A percentile compares a stretch with the other conserved stretches of the same genome.
Conservation (phyloP, 139 green algal species). For the Tetradesmus lagerheimii region DNA sequence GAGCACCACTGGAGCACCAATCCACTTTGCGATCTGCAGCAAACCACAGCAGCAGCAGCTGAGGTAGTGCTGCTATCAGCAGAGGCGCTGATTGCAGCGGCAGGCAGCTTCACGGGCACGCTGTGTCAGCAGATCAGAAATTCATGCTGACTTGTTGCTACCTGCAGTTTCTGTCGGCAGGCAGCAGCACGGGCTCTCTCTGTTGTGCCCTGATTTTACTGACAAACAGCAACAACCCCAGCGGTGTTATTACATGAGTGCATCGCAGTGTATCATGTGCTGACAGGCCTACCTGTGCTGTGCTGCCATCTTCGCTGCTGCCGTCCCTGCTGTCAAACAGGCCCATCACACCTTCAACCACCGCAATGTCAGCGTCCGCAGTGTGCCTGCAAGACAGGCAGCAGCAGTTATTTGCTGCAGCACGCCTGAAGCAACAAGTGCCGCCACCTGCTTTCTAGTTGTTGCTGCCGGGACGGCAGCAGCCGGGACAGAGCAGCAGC, state of each 20-base stretch:
- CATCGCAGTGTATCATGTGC: neutral
- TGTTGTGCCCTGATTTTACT: too few relatives aligned
- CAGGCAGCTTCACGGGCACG: too few relatives aligned
- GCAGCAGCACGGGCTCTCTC: too few relatives aligned
- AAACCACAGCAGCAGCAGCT: neutral
- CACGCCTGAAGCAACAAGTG: neutral
- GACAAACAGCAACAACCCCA: neutral
- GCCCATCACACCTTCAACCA: slow-evolving; percentile 89
- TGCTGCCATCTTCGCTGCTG: slow-evolving; percentile 53
- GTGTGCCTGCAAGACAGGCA: slow-evolving; percentile 35
- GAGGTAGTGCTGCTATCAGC: too few relatives aligned
- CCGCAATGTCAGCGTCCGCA: slow-evolving; percentile 75
- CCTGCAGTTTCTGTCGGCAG: too few relatives aligned
- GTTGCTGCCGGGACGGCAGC: too few relatives aligned
- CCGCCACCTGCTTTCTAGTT: too few relatives aligned
- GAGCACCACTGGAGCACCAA: neutral
- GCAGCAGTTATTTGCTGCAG: neutral
- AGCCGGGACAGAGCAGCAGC: too few relatives aligned
- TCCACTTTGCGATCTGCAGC: neutral
- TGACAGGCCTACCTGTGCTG: slow-evolving; percentile 38
- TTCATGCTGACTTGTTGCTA: too few relatives aligned
- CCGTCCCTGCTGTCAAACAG: slow-evolving; percentile 82
- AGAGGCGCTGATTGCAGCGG: neutral
- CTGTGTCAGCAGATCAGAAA: too few relatives aligned
- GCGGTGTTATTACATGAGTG: too few relatives aligned